Conservation (phyloP, 208 protist genomes). For the Crithidia mellificae region DNA sequence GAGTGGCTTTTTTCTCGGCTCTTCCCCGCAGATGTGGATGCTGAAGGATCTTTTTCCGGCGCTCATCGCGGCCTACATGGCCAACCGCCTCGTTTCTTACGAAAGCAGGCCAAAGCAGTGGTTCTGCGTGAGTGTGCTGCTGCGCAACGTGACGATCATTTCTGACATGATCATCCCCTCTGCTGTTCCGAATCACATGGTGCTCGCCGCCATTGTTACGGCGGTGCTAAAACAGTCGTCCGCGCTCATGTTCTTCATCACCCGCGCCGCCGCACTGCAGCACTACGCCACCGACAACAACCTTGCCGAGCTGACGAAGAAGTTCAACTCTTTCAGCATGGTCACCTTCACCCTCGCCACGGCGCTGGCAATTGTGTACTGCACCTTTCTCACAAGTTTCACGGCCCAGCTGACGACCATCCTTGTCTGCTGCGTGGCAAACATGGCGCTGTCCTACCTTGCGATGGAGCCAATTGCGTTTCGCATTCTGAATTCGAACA, state of each 20-base stretch:
- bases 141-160: slow-evolving; percentile 77
- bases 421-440: slow-evolving; percentile 60
- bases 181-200: slow-evolving; percentile 57
- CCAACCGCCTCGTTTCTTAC: slow-evolving; percentile 81
- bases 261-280: slow-evolving; percentile 73
- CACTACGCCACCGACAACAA: slow-evolving; percentile 84
- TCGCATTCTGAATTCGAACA: slow-evolving; percentile 68
- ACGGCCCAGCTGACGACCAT: slow-evolving; percentile 68
- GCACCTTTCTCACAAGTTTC: slow-evolving; percentile 63
- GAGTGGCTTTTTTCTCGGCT: slow-evolving; percentile 76
- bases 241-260: slow-evolving; percentile 83
- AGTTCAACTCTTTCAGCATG: slow-evolving; percentile 89
- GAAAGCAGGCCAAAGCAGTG: slow-evolving; percentile 88
- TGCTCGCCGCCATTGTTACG: slow-evolving; percentile 58
- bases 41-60: slow-evolving; percentile 83
- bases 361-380: slow-evolving; percentile 78
- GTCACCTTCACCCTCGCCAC: slow-evolving; percentile 77
- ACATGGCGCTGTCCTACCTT: slow-evolving; percentile 60
- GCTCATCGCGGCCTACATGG: slow-evolving; percentile 72
- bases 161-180: slow-evolving; percentile 81
- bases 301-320: slow-evolving; percentile 84
- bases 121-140: slow-evolving; percentile 78
- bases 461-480: slow-evolving; percentile 74
- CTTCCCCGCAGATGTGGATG: slow-evolving; percentile 86
- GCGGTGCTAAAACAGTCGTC: slow-evolving; percentile 80